A percentile compares a stretch with the other conserved stretches of the same genome.
phyloP scores from a whole-genome alignment of 192 early-diverging fungal species.

The Umbelopsis sp. region DNA sequence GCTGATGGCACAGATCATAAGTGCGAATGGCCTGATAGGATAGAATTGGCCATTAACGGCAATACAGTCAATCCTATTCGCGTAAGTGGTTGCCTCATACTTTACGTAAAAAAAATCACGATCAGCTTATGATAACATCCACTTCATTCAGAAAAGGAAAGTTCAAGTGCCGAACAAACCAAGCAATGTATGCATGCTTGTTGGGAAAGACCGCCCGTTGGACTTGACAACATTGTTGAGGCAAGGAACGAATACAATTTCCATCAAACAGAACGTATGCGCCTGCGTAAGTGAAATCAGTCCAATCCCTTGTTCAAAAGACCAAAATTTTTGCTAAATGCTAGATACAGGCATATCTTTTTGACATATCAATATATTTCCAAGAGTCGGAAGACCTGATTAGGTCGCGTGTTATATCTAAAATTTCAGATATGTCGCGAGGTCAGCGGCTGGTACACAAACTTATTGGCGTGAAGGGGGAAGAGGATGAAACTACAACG shows the following conservation, averaged over 20 bases:
- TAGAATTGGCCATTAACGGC: slow-evolving; percentile 18
- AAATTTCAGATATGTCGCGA: neutral
- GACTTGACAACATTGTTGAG: slow-evolving; percentile 1
- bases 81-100: neutral
- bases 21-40: slow-evolving; percentile 23
- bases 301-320: neutral
- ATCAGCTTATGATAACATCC: neutral
- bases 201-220: slow-evolving; percentile 24
- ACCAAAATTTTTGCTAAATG: neutral
- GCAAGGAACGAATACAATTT: slow-evolving; percentile 9
- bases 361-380: neutral
- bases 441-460: slow-evolving; percentile 14
- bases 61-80: neutral
- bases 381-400: slow-evolving; percentile 20
- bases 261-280: slow-evolving; percentile 20
- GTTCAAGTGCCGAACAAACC: slow-evolving; percentile 20
- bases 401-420: neutral
- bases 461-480: neutral
- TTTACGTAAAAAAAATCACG: neutral
- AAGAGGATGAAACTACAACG: neutral
- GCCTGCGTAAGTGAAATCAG: slow-evolving; percentile 19
- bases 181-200: neutral
- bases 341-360: neutral
- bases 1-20: slow-evolving; percentile 2
- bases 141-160: slow-evolving; percentile 13